phyloP scores from a whole-genome alignment of 176 grass and related monocot genomes.

The Oryza punctata region DNA sequence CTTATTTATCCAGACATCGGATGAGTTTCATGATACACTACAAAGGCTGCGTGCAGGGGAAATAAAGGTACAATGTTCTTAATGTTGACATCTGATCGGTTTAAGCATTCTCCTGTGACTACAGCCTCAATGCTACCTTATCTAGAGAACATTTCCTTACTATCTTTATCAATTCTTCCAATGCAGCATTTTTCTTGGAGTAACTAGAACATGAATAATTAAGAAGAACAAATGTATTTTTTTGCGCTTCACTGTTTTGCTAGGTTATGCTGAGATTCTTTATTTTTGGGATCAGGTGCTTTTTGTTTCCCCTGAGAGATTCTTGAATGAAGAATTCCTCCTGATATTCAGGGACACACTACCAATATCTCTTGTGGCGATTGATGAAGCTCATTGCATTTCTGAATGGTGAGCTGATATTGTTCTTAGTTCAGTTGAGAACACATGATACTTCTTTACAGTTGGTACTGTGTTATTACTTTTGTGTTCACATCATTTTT shows the following conservation, averaged over 20 bases:
- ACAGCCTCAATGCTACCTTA: conserved; percentile 3
- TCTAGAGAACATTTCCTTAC: neutral
- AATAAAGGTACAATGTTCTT: conserved; percentile 70
- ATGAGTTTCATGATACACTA: conserved; percentile 75
- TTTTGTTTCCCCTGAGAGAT: conserved; percentile 98
- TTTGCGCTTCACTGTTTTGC: conserved; percentile 12
- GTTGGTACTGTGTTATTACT: neutral
- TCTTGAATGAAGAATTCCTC: conserved; percentile 89
- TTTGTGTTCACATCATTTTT: neutral
- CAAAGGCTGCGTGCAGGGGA: conserved; percentile 64
- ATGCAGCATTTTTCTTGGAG: neutral
- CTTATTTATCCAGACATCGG: conserved; percentile 51
- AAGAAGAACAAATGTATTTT: neutral
- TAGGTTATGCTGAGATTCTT: conserved; percentile 10
- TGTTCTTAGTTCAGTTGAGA: conserved; percentile 13
- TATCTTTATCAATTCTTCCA: conserved; percentile 5
- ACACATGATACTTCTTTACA: conserved; percentile 18
- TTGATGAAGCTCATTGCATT: conserved; percentile 99
- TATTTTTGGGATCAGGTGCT: conserved; percentile 69
- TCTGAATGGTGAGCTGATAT: conserved; percentile 91
- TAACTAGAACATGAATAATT: neutral
- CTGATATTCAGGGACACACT: conserved; percentile 64
- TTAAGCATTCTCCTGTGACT: conserved; percentile 5
- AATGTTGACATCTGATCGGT: neutral
- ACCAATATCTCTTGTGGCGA: conserved; percentile 83